These are phyloP conservation scores for Beauveria varroae DNA, from an alignment of 2,329 filamentous ascomycete genomes.

Conservation along the genomic window DNA sequence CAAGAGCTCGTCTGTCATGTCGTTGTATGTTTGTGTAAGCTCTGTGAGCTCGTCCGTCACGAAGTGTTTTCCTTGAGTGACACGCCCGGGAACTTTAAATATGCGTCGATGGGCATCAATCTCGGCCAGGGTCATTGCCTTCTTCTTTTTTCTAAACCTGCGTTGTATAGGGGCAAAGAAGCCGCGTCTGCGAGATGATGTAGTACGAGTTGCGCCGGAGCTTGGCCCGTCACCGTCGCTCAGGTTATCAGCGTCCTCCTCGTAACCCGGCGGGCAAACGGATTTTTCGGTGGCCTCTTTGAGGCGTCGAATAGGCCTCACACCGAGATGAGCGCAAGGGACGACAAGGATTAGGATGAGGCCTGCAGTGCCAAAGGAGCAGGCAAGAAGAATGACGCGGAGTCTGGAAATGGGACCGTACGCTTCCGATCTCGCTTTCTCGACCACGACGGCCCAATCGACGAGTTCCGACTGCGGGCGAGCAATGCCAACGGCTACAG, in stretches of 20 bases:
- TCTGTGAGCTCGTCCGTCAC: slow-evolving; percentile 83
- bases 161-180: slow-evolving; percentile 31
- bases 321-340: slow-evolving; percentile 74
- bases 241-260: slow-evolving; percentile 31
- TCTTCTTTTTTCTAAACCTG: slow-evolving; percentile 26
- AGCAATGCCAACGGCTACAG: slow-evolving; percentile 73
- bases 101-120: slow-evolving; percentile 40
- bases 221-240: slow-evolving; percentile 32
- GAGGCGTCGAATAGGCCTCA: slow-evolving; percentile 69
- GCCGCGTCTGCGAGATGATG: slow-evolving; percentile 24
- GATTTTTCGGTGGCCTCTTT: slow-evolving; percentile 70
- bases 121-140: slow-evolving; percentile 19
- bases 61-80: slow-evolving; percentile 65
- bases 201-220: slow-evolving; percentile 35
- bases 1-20: slow-evolving; percentile 84
- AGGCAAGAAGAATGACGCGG: slow-evolving; percentile 73
- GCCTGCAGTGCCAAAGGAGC: slow-evolving; percentile 76
- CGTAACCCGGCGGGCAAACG: slow-evolving; percentile 57
- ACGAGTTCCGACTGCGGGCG: slow-evolving; percentile 60
- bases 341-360: slow-evolving; percentile 64
- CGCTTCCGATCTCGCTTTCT: slow-evolving; percentile 67
- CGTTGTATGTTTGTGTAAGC: slow-evolving; percentile 78
- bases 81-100: slow-evolving; percentile 81
- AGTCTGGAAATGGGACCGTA: slow-evolving; percentile 67
- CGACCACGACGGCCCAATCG: slow-evolving; percentile 77